Base-by-base conservation (phyloP, 257 asterid genomes). In the Misopates orontium region DNA sequence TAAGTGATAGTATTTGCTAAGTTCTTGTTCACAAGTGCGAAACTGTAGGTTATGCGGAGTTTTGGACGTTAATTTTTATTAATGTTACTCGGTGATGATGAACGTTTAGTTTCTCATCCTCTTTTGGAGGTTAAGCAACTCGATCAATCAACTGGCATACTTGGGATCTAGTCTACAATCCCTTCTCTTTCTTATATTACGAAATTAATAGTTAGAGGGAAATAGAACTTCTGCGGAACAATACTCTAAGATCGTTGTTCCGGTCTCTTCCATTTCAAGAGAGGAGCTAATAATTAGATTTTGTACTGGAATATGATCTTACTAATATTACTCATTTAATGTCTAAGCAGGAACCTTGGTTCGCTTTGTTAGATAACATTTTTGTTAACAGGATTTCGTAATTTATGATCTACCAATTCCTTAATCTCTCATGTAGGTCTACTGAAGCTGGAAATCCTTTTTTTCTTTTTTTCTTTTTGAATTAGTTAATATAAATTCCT, bases 231-330 rank as follows among this genome's bases (percentile, higher is more conserved):
- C 42, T 36, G 42, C 42, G 42, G 42, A 36, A 42, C 23, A 45
- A 49, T 57, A 31, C 52, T 23, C 32, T 56, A 44, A 23, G 48
- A 17, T 39, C 23, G 28, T 42, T 52, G 39, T 58, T 58, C 47
- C 15, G 12, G 17, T 32, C 49, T 5, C 32, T 39, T 10, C 47
- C 4, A 20, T 22, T 19, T 32, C 47, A 11, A 53, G 21, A 14
- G 44, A 64, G 56, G 65, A 64, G 58, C 25, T 36, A 16, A 18
- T 60, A 32, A 18, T 53, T 22, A 45, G 59, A 49, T 56, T 49
- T 18, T 49, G 28, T 62, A 10, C 28, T 18, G 32, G 47, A 28
- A 17, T 16, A 20, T 28, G 42, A 64, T 28, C 15, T 28, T 21
- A 17, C 19, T 28, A 21, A 31, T 25, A 22, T 49, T 53, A 55